Base-by-base conservation (phyloP, 352 stramenopile genomes). In the Plasmopara muralis region DNA sequence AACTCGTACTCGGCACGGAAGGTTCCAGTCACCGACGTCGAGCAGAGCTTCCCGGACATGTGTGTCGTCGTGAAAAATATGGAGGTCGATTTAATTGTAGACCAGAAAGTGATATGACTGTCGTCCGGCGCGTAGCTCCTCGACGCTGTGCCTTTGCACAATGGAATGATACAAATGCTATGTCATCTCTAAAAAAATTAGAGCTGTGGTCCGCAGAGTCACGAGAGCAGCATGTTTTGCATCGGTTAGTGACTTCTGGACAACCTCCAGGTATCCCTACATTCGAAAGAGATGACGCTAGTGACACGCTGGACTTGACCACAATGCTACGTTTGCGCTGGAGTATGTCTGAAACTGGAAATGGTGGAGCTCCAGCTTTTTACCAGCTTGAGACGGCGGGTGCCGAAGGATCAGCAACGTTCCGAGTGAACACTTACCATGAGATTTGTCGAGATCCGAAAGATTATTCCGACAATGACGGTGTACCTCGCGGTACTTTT, bases 391-490 rank as follows among this genome's bases (percentile, higher is more conserved):
- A 93, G 52, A 89, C 77, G 1, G 83, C 82, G 6, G 83, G 83
- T 5, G 83, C 78, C 0, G 83, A 93, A 44, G 83, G 83, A 15
- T 82, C 75, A 12, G 42, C 60, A 9, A 84, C 59, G 10, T 91
- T 87, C 38, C 73, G 80, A 10, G 50, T 83, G 18, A 88, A 85
- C 50, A 62, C 82, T 33, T 93, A 85, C 55, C 50, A 70, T 10
- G 87, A 97, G 56, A 66, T 97, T 33, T 93, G 79, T 41, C 74
- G 90, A 0, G 90, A 97, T 59, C 90, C 90, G 4, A 77, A 80
- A 12, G 77, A 96, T 50, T 93, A 81, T 38, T 68, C 83, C 33
- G 81, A 92, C 59, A 93, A 93, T 47, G 49, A 70, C 10, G 83
- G 83, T 14, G 66, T 91, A 34, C 77, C 87, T 30, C 77, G 85